Evolutionary conservation across 116 monocot species (phyloP).

Genomic region (Iris pallida): DNA sequence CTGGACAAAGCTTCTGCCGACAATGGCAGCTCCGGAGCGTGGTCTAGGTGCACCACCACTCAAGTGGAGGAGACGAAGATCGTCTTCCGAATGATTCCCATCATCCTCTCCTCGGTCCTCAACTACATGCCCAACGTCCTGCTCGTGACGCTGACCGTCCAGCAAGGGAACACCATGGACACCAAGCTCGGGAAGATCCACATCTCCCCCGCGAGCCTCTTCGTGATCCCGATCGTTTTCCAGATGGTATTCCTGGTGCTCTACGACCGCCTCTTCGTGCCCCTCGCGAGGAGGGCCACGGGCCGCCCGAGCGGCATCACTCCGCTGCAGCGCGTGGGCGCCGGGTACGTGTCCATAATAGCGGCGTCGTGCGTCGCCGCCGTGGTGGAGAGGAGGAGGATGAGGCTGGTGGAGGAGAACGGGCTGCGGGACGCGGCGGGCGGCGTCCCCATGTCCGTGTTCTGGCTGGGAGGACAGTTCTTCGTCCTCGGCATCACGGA

Average conservation of each 20-base stretch:
- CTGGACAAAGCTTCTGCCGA: constrained; percentile 36
- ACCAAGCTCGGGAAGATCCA: constrained; percentile 36
- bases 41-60: constrained; percentile 31
- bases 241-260: constrained; percentile 27
- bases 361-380: constrained; percentile 24
- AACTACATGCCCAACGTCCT: constrained; percentile 15
- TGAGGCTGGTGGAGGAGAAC: constrained; percentile 14
- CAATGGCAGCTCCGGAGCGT: constrained; percentile 14
- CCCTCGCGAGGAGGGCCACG: constrained; percentile 24
- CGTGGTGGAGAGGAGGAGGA: constrained; percentile 33
- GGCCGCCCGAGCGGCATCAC: constrained; percentile 29
- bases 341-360: constrained; percentile 20
- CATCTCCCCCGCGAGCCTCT: constrained; percentile 27
- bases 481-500: constrained; percentile 28
- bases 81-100: constrained; percentile 34
- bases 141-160: constrained; percentile 31
- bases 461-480: constrained; percentile 35
- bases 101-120: constrained; percentile 29
- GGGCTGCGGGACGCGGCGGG: constrained; percentile 11
- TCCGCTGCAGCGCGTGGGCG: constrained; percentile 33
- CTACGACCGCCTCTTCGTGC: constrained; percentile 33
- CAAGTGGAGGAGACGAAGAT: constrained; percentile 51
- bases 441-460: constrained; percentile 30
- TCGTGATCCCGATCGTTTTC: constrained; percentile 27
- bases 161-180: constrained; percentile 50